Evolutionary conservation across 164 flowering plant genomes (phyloP).

Genomic region (Nymphaea colorata): DNA sequence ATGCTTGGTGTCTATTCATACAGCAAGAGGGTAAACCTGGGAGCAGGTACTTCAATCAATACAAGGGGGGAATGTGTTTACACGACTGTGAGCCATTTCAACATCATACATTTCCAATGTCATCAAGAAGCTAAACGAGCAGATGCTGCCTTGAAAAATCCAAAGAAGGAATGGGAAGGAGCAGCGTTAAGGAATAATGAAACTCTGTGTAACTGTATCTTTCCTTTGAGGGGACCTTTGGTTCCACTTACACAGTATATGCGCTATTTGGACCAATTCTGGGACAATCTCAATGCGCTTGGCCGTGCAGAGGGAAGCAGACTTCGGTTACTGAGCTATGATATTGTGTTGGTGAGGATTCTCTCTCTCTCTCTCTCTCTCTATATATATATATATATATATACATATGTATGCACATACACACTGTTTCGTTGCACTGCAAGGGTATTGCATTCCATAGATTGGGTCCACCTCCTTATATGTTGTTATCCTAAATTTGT

Average conservation of each 20-base stretch:
- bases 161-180: slow-evolving; percentile 99
- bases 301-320: slow-evolving; percentile 97
- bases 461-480: no score
- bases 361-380: background rate
- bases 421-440: no score
- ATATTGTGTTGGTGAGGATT: slow-evolving; percentile 79
- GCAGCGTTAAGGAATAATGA: slow-evolving; percentile 92
- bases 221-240: slow-evolving; percentile 86
- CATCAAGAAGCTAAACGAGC: slow-evolving; percentile 98
- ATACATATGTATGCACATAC: background rate
- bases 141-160: slow-evolving; percentile 85
- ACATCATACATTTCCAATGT: slow-evolving; percentile 95
- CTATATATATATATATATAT: background rate
- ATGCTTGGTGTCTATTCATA: slow-evolving; percentile 86
- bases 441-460: no score
- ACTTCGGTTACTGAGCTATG: slow-evolving; percentile 84
- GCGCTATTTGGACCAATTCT: slow-evolving; percentile 81
- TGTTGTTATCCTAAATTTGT: no score
- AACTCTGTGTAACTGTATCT: slow-evolving; percentile 91
- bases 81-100: slow-evolving; percentile 97
- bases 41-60: slow-evolving; percentile 65
- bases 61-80: slow-evolving; percentile 95
- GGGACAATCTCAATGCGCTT: slow-evolving; percentile 91
- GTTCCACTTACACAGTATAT: slow-evolving; percentile 70
- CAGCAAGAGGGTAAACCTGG: slow-evolving; percentile 91